Conservation (phyloP, 495 filamentous ascomycete species). For the Glarea lozoyensis region DNA sequence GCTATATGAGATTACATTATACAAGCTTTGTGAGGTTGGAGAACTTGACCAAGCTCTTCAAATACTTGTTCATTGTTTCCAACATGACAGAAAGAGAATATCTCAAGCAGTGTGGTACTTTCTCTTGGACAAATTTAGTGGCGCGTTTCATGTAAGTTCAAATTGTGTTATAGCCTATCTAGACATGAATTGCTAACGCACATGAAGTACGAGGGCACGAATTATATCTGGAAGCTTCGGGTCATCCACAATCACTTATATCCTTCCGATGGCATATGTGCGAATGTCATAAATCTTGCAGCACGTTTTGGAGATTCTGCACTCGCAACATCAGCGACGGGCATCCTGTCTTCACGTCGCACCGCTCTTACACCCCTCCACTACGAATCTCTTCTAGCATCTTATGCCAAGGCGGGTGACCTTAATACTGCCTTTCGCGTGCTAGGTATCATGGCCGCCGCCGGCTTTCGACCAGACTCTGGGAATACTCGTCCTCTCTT, state of each 20-base stretch:
- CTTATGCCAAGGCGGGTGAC: constrained; percentile 50
- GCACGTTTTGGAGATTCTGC: constrained; percentile 53
- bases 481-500: constrained; percentile 52
- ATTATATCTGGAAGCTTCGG: constrained; percentile 52
- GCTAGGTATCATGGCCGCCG: constrained; percentile 58
- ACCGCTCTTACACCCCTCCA: constrained; percentile 50
- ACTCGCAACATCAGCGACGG: constrained; percentile 59
- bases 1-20: constrained; percentile 69
- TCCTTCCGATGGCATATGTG: constrained; percentile 54
- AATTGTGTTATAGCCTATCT: too few species aligned
- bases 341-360: constrained; percentile 42
- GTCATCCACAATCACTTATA: constrained; percentile 50
- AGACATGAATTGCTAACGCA: too few species aligned
- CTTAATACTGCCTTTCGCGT: constrained; percentile 47
- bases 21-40: constrained; percentile 54
- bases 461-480: constrained; percentile 40
- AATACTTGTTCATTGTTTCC: constrained; percentile 47
- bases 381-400: constrained; percentile 67
- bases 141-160: constrained; percentile 36
- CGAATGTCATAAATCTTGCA: constrained; percentile 60
- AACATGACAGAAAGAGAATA: constrained; percentile 34
- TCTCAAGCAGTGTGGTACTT: constrained; percentile 52
- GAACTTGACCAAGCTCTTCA: constrained; percentile 69
- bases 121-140: constrained; percentile 60
- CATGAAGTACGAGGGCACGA: constrained; percentile 49